phyloP scores from a whole-genome alignment of 2,329 filamentous ascomycete genomes.

The Trichoderma endophyticum region DNA sequence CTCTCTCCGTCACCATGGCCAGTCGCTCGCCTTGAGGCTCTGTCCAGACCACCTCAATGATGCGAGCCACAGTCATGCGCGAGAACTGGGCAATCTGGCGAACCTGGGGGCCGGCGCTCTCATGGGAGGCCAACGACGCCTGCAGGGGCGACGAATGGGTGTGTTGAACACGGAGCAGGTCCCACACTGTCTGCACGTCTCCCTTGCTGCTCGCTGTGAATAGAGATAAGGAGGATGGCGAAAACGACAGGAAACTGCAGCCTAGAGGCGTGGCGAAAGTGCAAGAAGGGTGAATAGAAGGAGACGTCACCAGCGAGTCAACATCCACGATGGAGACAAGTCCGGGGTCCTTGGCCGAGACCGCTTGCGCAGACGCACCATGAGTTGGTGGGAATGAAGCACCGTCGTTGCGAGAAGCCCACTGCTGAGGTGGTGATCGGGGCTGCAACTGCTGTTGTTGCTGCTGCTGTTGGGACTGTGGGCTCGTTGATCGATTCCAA shows the following conservation, averaged over 20 bases:
- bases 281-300: slow-evolving; percentile 59
- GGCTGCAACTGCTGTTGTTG: slow-evolving; percentile 33
- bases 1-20: slow-evolving; percentile 87
- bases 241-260: slow-evolving; percentile 78
- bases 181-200: slow-evolving; percentile 81
- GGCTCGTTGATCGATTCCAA: slow-evolving; percentile 59
- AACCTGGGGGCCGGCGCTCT: slow-evolving; percentile 56
- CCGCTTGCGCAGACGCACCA: slow-evolving; percentile 54
- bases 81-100: slow-evolving; percentile 86
- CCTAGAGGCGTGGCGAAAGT: slow-evolving; percentile 71
- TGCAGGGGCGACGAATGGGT: slow-evolving; percentile 61
- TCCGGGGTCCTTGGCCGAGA: slow-evolving; percentile 61
- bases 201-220: slow-evolving; percentile 80
- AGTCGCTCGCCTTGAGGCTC: slow-evolving; percentile 75
- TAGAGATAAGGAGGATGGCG: slow-evolving; percentile 68
- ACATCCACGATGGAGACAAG: slow-evolving; percentile 74
- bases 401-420: slow-evolving; percentile 48
- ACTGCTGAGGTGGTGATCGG: slow-evolving; percentile 48
- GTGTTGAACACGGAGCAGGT: slow-evolving; percentile 64
- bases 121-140: slow-evolving; percentile 43
- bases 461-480: slow-evolving; percentile 32
- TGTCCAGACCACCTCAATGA: slow-evolving; percentile 88
- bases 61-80: slow-evolving; percentile 84
- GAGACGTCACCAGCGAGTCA: slow-evolving; percentile 53
- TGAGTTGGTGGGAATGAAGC: slow-evolving; percentile 73